These are phyloP conservation scores for Apostasia ramifera DNA, from an alignment of 106 monocot genomes.

Conservation along the genomic window DNA sequence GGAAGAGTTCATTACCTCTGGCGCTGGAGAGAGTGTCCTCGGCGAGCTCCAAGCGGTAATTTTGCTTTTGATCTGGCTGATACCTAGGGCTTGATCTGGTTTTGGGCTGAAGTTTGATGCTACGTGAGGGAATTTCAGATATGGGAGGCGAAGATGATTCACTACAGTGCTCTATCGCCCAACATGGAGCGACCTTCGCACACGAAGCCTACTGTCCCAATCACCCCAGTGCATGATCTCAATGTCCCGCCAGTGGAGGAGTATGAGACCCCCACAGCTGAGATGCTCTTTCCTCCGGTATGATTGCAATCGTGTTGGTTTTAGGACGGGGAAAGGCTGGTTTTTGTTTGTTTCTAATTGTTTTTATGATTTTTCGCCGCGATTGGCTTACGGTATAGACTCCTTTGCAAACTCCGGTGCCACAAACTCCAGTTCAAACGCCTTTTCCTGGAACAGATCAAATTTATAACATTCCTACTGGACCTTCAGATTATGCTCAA, in stretches of 20 bases:
- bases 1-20: constrained; percentile 59
- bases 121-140: constrained; percentile 25
- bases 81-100: constrained; percentile 1
- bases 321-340: background rate
- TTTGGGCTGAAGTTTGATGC: background rate
- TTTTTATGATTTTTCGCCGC: background rate
- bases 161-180: constrained; percentile 59
- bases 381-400: background rate
- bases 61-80: background rate
- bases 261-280: constrained; percentile 97
- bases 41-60: constrained; percentile 84
- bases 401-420: constrained; percentile 74
- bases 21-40: constrained; percentile 64
- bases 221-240: constrained; percentile 83
- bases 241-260: constrained; percentile 88
- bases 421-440: constrained; percentile 80
- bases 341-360: background rate
- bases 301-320: background rate
- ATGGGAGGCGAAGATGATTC: constrained; percentile 98
- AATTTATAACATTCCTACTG: constrained; percentile 81
- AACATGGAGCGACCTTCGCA: constrained; percentile 42
- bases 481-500: constrained; percentile 66
- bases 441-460: constrained; percentile 72
- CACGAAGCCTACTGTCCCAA: constrained; percentile 21
- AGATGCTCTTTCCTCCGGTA: constrained; percentile 99